Evolutionary conservation across 163 green algal species (phyloP).

Genomic region (Prototheca cutis): DNA sequence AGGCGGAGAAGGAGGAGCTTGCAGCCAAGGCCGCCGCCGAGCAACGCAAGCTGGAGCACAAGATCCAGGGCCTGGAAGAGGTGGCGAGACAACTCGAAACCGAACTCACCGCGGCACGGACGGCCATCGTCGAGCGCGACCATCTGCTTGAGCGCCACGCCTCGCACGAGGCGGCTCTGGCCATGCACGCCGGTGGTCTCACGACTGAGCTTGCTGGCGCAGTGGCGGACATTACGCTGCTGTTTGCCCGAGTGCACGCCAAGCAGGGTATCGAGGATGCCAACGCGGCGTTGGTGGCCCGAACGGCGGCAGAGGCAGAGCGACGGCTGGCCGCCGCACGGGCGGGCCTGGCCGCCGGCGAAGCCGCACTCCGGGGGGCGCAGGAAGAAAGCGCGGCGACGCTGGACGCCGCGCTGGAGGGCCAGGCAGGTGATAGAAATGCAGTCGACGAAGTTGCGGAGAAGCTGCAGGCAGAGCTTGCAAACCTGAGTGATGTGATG

Average conservation of each 20-base stretch:
- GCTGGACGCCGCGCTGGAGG: too few relatives aligned
- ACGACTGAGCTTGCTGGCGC: slow-evolving; percentile 33
- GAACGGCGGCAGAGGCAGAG: neutral
- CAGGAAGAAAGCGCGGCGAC: too few relatives aligned
- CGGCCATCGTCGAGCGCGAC: slow-evolving; percentile 52
- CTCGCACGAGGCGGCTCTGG: slow-evolving; percentile 51
- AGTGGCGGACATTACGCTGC: slow-evolving; percentile 28
- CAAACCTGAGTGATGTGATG: too few relatives aligned
- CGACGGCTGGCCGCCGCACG: too few relatives aligned
- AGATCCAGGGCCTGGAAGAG: slow-evolving; percentile 27
- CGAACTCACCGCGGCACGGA: slow-evolving; percentile 27
- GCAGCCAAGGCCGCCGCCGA: slow-evolving; percentile 8
- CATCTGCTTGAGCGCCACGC: slow-evolving; percentile 55
- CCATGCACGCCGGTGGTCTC: slow-evolving; percentile 39
- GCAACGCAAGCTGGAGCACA: neutral
- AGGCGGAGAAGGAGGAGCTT: slow-evolving; percentile 7
- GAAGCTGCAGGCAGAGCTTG: too few relatives aligned
- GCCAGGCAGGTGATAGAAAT: too few relatives aligned
- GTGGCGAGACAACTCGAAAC: too few relatives aligned
- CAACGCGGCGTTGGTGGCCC: slow-evolving; percentile 21
- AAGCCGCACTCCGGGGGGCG: too few relatives aligned
- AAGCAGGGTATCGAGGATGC: slow-evolving; percentile 17
- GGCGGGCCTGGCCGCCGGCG: slow-evolving; percentile 8
- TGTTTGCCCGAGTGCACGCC: slow-evolving; percentile 35
- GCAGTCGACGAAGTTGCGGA: too few relatives aligned